phyloP scores from a whole-genome alignment of 495 filamentous ascomycete genomes.

The Pseudomonodictys pantanalensis region DNA sequence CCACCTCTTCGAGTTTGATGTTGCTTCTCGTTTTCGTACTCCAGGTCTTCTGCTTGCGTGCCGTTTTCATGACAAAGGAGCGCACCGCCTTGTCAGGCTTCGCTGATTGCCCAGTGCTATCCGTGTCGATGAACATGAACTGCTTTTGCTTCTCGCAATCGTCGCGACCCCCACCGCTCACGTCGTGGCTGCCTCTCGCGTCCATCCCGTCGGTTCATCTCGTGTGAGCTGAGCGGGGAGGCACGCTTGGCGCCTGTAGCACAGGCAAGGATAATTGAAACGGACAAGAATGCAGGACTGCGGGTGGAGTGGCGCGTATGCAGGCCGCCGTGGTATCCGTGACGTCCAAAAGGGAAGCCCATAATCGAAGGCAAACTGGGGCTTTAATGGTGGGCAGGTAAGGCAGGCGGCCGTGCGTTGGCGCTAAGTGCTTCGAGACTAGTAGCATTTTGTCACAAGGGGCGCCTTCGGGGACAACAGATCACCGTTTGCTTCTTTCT shows the following conservation, averaged over 20 bases:
- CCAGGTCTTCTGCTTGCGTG: conserved; percentile 28
- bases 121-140: conserved; percentile 35
- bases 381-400: too few relatives aligned
- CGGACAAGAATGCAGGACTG: not conserved
- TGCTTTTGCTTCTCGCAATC: conserved; percentile 10
- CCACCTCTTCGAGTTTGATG: not conserved
- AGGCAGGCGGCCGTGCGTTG: too few relatives aligned
- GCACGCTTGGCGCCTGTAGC: not conserved
- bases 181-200: conserved; percentile 1
- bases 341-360: conserved; percentile 18
- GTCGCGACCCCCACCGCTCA: conserved; percentile 2
- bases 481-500: too few relatives aligned
- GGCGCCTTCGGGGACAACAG: too few relatives aligned
- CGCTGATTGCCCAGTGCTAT: conserved; percentile 3
- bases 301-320: conserved; percentile 2
- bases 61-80: conserved; percentile 35
- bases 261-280: not conserved
- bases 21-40: conserved; percentile 26
- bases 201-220: conserved; percentile 13
- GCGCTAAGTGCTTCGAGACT: too few relatives aligned
- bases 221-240: not conserved
- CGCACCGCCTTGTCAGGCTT: conserved; percentile 30
- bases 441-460: too few relatives aligned
- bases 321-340: not conserved
- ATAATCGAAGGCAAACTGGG: too few relatives aligned